Percentiles rank a stretch among this genome's conserved stretches.
phyloP scores from a whole-genome alignment of 2,329 filamentous ascomycete genomes.

The Monilinia polystroma region DNA sequence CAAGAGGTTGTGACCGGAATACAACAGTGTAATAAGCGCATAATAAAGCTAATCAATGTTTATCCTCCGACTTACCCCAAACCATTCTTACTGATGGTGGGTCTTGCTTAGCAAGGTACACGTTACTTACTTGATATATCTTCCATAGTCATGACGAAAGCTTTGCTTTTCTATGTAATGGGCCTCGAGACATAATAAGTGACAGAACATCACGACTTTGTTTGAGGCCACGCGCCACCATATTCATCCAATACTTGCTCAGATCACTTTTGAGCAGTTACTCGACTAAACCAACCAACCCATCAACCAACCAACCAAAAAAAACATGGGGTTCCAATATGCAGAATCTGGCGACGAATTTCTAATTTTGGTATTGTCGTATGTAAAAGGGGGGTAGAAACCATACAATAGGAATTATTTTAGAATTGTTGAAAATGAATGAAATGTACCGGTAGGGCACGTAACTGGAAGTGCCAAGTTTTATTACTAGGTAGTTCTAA shows the following conservation, averaged over 20 bases:
- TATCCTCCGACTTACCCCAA: not conserved
- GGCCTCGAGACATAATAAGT: conserved; percentile 21
- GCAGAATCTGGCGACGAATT: not conserved
- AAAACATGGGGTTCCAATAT: not conserved
- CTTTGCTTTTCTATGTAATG: conserved; percentile 10
- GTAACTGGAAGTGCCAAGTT: too few relatives aligned
- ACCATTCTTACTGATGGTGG: not conserved
- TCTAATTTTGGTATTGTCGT: not conserved
- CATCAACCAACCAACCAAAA: not conserved
- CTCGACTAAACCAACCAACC: too few relatives aligned
- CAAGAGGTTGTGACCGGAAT: not conserved
- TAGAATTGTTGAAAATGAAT: too few relatives aligned
- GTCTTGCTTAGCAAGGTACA: conserved; percentile 7
- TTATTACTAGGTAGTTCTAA: not conserved
- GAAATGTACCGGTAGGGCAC: not conserved
- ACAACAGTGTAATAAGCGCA: conserved; percentile 17
- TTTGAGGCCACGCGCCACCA: conserved; percentile 17
- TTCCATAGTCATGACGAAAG: not conserved
- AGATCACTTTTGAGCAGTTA: not conserved
- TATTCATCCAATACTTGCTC: conserved; percentile 15
- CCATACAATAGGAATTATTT: too few relatives aligned
- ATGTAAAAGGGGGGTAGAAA: not conserved
- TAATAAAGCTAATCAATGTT: not conserved
- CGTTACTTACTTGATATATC: not conserved
- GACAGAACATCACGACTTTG: conserved; percentile 13